These are phyloP conservation scores for Boletellus ananas DNA, from an alignment of 768 basidiomycete genomes.

Conservation along the genomic window DNA sequence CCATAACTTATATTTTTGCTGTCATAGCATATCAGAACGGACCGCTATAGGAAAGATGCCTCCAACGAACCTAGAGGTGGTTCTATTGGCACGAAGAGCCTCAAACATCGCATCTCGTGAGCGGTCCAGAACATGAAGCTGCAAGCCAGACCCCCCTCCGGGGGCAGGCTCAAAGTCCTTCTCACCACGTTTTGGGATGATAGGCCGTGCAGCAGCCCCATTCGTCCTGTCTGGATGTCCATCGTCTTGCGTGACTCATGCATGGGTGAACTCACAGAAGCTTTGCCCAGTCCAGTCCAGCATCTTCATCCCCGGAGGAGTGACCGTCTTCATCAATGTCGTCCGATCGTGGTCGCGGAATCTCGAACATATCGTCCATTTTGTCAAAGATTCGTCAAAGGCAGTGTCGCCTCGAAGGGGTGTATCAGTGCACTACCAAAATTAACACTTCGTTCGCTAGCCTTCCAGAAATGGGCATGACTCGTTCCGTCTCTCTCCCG, in stretches of 20 bases:
- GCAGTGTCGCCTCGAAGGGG: background rate
- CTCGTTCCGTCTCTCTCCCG: constrained; percentile 7
- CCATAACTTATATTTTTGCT: constrained; percentile 81
- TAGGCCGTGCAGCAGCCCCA: constrained; percentile 44
- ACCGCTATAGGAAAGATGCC: background rate
- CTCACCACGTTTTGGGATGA: constrained; percentile 94
- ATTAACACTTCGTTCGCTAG: too few species aligned
- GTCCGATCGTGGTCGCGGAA: constrained; percentile 25
- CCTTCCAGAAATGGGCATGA: constrained; percentile 12
- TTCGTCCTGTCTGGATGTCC: constrained; percentile 13
- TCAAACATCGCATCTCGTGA: constrained; percentile 85
- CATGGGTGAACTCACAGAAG: constrained; percentile 45
- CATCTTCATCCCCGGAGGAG: constrained; percentile 73
- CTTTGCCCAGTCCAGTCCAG: constrained; percentile 79
- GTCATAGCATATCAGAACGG: background rate
- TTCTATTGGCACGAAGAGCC: constrained; percentile 67
- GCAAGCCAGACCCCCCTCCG: constrained; percentile 64
- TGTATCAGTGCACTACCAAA: background rate
- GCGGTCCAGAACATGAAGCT: constrained; percentile 75
- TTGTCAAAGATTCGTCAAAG: background rate
- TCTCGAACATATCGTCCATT: constrained; percentile 66
- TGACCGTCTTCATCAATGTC: constrained; percentile 33
- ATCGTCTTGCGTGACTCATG: constrained; percentile 4
- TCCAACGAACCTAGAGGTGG: constrained; percentile 63
- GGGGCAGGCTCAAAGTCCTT: constrained; percentile 91